Evolutionary conservation across 2,329 filamentous ascomycete species (phyloP).

Genomic region (Cladophialophora psammophila): DNA sequence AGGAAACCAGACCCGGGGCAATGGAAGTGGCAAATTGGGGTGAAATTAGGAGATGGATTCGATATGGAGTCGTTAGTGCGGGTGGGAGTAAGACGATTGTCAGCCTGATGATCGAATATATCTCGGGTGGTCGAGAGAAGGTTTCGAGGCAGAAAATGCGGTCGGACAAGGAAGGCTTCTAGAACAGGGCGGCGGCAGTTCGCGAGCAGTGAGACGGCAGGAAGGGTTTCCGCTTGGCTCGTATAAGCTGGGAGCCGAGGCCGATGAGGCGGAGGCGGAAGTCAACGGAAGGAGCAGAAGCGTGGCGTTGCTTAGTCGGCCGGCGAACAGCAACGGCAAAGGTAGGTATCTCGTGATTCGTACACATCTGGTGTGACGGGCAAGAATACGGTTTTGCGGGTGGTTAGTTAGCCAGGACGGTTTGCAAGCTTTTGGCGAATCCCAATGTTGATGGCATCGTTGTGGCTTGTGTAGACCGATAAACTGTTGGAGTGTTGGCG

Average conservation of each 20-base stretch:
- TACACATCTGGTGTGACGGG: constrained; percentile 8
- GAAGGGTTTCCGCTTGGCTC: background rate
- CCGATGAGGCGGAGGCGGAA: constrained; percentile 9
- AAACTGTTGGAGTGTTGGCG: background rate
- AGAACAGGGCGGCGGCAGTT: background rate
- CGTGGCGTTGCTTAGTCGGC: background rate
- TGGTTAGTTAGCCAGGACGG: background rate
- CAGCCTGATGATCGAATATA: constrained; percentile 1
- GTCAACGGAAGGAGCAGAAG: constrained; percentile 6
- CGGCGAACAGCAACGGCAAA: background rate
- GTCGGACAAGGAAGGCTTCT: background rate
- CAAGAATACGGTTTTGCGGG: background rate
- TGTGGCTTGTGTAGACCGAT: constrained; percentile 1
- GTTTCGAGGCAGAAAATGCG: background rate
- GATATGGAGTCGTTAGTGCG: background rate
- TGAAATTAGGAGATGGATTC: background rate
- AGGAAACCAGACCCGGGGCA: constrained; percentile 18
- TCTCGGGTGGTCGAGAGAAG: background rate
- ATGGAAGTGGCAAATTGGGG: constrained; percentile 20
- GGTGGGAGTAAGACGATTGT: background rate
- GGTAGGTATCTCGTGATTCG: constrained; percentile 11
- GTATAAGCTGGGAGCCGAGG: background rate
- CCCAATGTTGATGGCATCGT: background rate
- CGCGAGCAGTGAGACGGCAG: background rate
- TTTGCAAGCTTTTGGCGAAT: background rate